Evolutionary conservation across 2,329 filamentous ascomycete species (phyloP).

Genomic region (Blastomyces silverae): DNA sequence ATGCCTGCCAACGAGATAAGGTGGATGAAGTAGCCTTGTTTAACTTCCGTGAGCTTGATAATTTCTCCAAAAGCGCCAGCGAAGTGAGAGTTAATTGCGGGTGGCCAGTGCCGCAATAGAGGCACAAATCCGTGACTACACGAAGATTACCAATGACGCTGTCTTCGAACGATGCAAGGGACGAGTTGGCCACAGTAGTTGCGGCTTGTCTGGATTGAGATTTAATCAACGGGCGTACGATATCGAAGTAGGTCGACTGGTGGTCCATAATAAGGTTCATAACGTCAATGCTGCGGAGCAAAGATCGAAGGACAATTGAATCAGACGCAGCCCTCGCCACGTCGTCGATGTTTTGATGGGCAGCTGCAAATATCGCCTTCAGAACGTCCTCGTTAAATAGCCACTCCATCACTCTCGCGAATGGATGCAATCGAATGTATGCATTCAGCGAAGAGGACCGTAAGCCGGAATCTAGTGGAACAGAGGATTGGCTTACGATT

Average conservation of each 20-base stretch:
- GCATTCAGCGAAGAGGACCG: conserved; percentile 61
- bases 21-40: conserved; percentile 61
- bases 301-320: conserved; percentile 72
- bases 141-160: conserved; percentile 73
- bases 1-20: conserved; percentile 55
- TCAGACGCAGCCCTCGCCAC: conserved; percentile 66
- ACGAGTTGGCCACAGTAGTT: conserved; percentile 61
- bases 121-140: conserved; percentile 72
- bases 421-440: conserved; percentile 86
- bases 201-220: conserved; percentile 55
- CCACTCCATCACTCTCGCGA: conserved; percentile 95
- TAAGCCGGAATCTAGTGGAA: conserved; percentile 69
- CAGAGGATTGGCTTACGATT: conserved; percentile 69
- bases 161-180: conserved; percentile 86
- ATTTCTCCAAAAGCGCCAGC: conserved; percentile 73
- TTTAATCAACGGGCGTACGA: conserved; percentile 74
- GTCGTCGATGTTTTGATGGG: conserved; percentile 67
- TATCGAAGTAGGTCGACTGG: conserved; percentile 83
- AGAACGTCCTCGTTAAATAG: conserved; percentile 90
- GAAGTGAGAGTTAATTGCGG: conserved; percentile 72
- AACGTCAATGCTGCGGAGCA: conserved; percentile 74
- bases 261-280: conserved; percentile 76
- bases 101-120: conserved; percentile 80
- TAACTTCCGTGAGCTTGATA: conserved; percentile 76
- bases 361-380: conserved; percentile 65